A percentile compares a stretch with the other conserved stretches of the same genome.
Conservation (phyloP, 257 asterid species). For the Nicotiana benthamiana region DNA sequence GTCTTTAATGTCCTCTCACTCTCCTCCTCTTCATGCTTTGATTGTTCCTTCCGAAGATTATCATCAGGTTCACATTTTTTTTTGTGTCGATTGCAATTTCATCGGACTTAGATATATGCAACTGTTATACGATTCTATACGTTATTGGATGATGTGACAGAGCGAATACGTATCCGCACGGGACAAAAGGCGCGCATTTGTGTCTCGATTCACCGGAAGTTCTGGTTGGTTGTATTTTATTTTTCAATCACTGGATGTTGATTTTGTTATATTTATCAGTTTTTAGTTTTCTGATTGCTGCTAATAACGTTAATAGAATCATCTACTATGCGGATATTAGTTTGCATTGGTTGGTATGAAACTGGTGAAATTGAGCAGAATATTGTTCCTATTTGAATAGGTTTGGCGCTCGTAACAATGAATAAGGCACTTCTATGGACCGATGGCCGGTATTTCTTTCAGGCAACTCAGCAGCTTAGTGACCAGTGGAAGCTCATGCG, state of each 20-base stretch:
- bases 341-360: not conserved
- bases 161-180: constrained; percentile 89
- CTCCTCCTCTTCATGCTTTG: constrained; percentile 70
- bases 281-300: not conserved
- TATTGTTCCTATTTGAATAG: constrained; percentile 19
- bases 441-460: constrained; percentile 88
- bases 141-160: constrained; percentile 26
- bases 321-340: not conserved
- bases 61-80: constrained; percentile 58
- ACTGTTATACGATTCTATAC: not conserved
- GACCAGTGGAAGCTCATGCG: constrained; percentile 96
- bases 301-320: not conserved
- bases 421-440: constrained; percentile 92
- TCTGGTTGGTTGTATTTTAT: constrained; percentile 41
- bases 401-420: constrained; percentile 74
- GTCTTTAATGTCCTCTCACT: constrained; percentile 70
- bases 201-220: constrained; percentile 86
- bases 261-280: not conserved
- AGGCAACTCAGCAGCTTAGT: constrained; percentile 76
- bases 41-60: constrained; percentile 92
- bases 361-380: not conserved
- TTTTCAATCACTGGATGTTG: not conserved
- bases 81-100: not conserved
- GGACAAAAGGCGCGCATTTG: constrained; percentile 76
- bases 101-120: not conserved